Evolutionary conservation across 2,329 filamentous ascomycete species (phyloP).

Genomic region (Botrytis paeoniae): DNA sequence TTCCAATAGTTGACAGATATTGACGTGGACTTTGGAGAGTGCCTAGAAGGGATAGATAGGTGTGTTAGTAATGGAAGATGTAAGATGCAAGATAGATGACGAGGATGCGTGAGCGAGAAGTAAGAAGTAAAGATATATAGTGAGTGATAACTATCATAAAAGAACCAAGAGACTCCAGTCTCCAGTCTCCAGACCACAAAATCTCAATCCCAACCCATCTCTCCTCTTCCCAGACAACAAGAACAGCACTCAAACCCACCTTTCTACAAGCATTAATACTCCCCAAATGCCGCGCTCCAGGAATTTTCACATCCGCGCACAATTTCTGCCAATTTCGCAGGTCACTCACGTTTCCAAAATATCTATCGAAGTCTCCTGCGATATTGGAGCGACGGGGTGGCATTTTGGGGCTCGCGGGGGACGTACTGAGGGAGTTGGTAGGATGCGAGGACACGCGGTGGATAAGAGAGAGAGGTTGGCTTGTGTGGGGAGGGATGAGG

Average conservation of each 20-base stretch:
- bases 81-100: neutral
- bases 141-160: neutral
- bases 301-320: neutral
- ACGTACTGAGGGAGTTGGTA: neutral
- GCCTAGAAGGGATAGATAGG: neutral
- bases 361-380: neutral
- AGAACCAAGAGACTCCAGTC: neutral
- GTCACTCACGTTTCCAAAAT: neutral
- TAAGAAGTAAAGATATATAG: neutral
- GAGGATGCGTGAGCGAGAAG: neutral
- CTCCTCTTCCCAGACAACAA: neutral
- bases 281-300: neutral
- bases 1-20: neutral
- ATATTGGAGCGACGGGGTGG: neutral
- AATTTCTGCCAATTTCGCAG: slow-evolving; percentile 15
- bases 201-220: neutral
- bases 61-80: neutral
- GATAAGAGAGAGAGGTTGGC: neutral
- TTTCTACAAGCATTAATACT: neutral
- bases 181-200: neutral
- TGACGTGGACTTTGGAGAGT: slow-evolving; percentile 1
- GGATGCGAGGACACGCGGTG: neutral
- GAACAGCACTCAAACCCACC: neutral
- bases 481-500: neutral
- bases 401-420: neutral